These are phyloP conservation scores for Plasmodium inui DNA, from an alignment of 169 alveolate genomes.

Conservation along the genomic window DNA sequence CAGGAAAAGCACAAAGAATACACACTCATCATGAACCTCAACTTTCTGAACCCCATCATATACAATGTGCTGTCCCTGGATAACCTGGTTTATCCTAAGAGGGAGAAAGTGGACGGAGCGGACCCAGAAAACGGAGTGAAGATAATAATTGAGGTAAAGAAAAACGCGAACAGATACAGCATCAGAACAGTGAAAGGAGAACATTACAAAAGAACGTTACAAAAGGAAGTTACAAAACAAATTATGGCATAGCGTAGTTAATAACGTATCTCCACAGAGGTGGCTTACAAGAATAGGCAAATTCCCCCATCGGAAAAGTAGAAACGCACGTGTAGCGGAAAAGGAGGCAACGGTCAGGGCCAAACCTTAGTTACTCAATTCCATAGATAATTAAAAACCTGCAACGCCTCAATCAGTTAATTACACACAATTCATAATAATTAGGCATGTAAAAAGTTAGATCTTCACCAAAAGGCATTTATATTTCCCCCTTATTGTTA, in stretches of 20 bases:
- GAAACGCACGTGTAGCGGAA: background rate
- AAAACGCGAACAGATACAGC: background rate
- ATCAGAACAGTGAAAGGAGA: background rate
- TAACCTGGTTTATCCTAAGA: constrained; percentile 7
- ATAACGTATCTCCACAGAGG: background rate
- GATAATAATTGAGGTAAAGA: constrained; percentile 65
- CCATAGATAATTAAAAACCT: background rate
- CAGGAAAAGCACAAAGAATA: constrained; percentile 23
- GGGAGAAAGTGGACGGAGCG: background rate
- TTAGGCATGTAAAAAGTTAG: background rate
- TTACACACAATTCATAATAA: background rate
- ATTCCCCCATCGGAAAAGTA: background rate
- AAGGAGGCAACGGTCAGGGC: background rate
- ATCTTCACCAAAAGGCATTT: background rate
- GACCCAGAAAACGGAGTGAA: constrained; percentile 1
- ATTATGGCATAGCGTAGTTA: background rate
- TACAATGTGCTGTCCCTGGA: constrained; percentile 26
- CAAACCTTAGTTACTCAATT: background rate
- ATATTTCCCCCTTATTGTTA: background rate
- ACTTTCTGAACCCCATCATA: constrained; percentile 28
- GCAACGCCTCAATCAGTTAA: background rate
- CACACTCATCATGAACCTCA: constrained; percentile 57
- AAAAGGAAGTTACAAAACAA: background rate
- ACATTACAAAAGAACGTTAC: background rate
- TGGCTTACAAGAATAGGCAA: background rate